Base-by-base conservation (phyloP, 192 early-diverging fungal species). In the Coemansia sp. region DNA sequence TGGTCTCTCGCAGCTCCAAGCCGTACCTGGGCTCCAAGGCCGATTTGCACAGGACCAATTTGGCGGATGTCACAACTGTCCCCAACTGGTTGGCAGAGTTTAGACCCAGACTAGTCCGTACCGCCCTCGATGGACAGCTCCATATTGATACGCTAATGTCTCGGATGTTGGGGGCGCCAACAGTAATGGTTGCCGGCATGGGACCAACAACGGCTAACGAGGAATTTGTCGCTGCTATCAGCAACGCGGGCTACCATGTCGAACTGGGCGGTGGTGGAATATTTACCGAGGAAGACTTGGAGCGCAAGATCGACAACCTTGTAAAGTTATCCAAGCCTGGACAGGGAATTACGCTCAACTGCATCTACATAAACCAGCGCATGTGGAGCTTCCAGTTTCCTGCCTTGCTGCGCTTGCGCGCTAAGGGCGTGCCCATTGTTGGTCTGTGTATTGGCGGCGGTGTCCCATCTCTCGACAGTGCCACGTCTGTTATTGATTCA, bases 151-250 rank as follows among this genome's bases (percentile, higher is more conserved):
- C 94, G 20, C 85, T 85, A 7, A 93, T 98, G 89, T 88, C 87
- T 37, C 89, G 92, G 27, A 83, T 95, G 24, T 70, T 95, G 45
- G 89, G 91, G 50, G 89, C 92, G 83, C 91, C 96, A 5, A 93
- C 95, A 40, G 69, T 98, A 37, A 96, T 96, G 96, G 93, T 96
- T 37, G 92, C 93, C n/a, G 96, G 96, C 34, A 97, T 97, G 94
- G 93, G 91, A 1, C 95, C 94, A 2, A 91, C 90, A 8, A 97
- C 96, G 6, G 88, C 87, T 65, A 90, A 85, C 61, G 87, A 87
- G 38, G 43, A 84, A 15, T 92, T 97, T 78, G 94, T 95, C 13
- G 86, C 90, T 11, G 93, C 95, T 22, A 84, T 93, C 40, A 90
- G 89, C 84, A 94, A 94, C 39, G 90, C 95, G 38, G 96, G 96